Evolutionary conservation across 768 basidiomycete genomes (phyloP).

Genomic region (Phylloporus sp.): DNA sequence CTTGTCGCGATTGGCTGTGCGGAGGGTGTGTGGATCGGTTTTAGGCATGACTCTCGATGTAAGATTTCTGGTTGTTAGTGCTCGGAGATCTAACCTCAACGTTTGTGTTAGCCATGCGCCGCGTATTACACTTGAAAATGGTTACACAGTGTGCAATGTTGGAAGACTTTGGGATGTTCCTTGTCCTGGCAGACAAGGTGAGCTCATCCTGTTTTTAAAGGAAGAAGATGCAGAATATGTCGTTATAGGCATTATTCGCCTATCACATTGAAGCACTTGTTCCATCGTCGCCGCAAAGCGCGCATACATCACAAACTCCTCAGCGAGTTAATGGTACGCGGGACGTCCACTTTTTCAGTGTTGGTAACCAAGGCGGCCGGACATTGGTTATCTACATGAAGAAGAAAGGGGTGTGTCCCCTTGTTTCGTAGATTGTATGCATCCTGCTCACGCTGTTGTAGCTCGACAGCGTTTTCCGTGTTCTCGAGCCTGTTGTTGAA

Average conservation of each 20-base stretch:
- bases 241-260: conserved; percentile 72
- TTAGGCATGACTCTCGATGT: conserved; percentile 86
- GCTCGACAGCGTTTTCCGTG: conserved; percentile 92
- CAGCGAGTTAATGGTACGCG: conserved; percentile 88
- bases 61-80: conserved; percentile 5
- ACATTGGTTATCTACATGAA: conserved; percentile 95
- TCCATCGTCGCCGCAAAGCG: conserved; percentile 71
- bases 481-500: conserved; percentile 93
- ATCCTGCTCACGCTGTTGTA: conserved; percentile 19
- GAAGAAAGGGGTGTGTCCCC: conserved; percentile 69
- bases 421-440: conserved; percentile 5
- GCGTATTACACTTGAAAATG: conserved; percentile 88
- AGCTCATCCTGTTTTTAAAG: neutral
- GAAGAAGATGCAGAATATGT: neutral
- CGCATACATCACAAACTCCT: conserved; percentile 71
- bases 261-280: conserved; percentile 96
- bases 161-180: conserved; percentile 94
- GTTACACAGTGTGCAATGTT: conserved; percentile 96
- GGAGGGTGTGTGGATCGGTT: conserved; percentile 95
- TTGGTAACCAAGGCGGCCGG: conserved; percentile 80
- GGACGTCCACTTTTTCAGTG: conserved; percentile 95
- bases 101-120: conserved; percentile 66
- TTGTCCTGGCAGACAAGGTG: conserved; percentile 91
- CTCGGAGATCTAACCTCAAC: conserved; percentile 5
- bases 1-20: conserved; percentile 93